phyloP scores from a whole-genome alignment of 1,284 basidiomycete species.

The Coniferiporia sulphurascens region DNA sequence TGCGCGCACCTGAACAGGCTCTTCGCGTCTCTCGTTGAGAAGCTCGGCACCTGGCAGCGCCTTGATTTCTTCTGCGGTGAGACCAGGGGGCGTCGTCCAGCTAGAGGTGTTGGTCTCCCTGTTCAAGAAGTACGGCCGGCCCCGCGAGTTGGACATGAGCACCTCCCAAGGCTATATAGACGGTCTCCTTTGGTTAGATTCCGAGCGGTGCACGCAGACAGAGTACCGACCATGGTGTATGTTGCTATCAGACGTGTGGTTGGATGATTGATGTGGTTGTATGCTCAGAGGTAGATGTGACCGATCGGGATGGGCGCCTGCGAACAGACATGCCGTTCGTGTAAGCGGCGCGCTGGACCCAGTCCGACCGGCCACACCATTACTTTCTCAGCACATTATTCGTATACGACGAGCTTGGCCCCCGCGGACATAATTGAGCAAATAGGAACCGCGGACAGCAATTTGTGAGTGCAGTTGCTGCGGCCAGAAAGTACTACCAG shows the following conservation, averaged over 20 bases:
- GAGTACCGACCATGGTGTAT: conserved; percentile 7
- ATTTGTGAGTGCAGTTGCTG: not conserved
- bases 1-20: conserved; percentile 72
- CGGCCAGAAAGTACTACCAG: not conserved
- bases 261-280: not conserved
- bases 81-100: conserved; percentile 77
- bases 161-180: conserved; percentile 59
- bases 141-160: conserved; percentile 75
- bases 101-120: conserved; percentile 61
- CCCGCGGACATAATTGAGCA: too few species aligned
- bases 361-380: too few species aligned
- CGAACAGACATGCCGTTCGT: too few species aligned
- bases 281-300: not conserved
- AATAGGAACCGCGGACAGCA: too few species aligned
- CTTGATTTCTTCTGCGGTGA: conserved; percentile 60
- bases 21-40: conserved; percentile 21
- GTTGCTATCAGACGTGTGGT: not conserved
- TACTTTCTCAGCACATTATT: too few species aligned
- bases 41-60: conserved; percentile 66
- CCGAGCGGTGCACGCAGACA: not conserved
- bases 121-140: conserved; percentile 90
- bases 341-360: too few species aligned
- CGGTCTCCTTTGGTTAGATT: not conserved
- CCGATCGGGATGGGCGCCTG: not conserved
- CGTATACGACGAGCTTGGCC: too few species aligned